Evolutionary conservation across 805 yeast genomes (phyloP), one percentile per base, ranked within the genome.

Genomic region (Huiozyma sinensis): DNA sequence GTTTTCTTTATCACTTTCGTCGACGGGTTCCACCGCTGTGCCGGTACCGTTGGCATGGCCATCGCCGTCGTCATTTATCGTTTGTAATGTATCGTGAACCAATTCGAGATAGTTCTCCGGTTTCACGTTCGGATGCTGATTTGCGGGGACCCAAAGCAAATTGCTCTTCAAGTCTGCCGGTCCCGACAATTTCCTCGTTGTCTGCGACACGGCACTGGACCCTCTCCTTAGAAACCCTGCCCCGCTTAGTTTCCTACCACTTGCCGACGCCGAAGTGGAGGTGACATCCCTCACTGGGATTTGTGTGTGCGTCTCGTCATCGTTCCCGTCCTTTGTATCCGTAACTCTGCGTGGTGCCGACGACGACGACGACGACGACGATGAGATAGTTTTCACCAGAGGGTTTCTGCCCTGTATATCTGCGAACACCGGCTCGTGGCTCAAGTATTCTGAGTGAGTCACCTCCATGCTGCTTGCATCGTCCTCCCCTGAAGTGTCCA

Each of bases 101-200:
- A 82, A 83, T 50, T 72, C 74, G 50, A 79, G 69, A 65, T 79
- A 83, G 54, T 84, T 86, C 55, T 85, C 94, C 2, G 97, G 97
- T 28, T 94, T 89, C n/a, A 90, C 75, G 54, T 84, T 90, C 1
- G 97, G 97, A 60, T 92, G 98, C 34, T 87, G 71, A 49, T 77
- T 79, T 1, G 97, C 98, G 0, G 97, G 97, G 1, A 92, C 97
- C 98, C 98, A 90, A 43, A 90, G 67, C 31, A 84, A 64, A 45
- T 75, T 67, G 40, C 73, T 73, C 12, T 74, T 64, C 6, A 41
- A 24, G 6, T 41, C 45, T 6, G 44, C 34, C 7, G 41, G 27
- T 17, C 24, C 24, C 2, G 24, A 17, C 17, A 39, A 17, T 37
- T 37, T 40, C 34, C 45, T 39, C 17, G 42, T 10, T 6, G 31